Percentiles rank a stretch among this genome's conserved stretches.
Conservation (phyloP, 2,329 filamentous ascomycete genomes). For the Cytospora piceae region DNA sequence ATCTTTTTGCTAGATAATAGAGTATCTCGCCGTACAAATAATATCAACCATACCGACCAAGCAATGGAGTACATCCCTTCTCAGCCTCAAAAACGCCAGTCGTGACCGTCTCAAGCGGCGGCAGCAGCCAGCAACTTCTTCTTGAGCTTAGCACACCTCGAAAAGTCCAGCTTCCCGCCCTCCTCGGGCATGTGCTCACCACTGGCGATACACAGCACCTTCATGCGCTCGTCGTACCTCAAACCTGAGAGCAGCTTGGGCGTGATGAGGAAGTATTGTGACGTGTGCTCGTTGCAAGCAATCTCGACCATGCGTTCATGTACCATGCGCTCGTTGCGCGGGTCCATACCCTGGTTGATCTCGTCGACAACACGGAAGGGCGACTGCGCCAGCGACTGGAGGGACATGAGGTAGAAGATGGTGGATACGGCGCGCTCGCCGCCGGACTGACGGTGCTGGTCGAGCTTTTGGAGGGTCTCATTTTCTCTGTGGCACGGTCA, state of each 20-base stretch:
- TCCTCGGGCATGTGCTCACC: constrained; percentile 72
- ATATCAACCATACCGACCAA: neutral
- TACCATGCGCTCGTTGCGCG: constrained; percentile 96
- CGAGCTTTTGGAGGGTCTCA: constrained; percentile 81
- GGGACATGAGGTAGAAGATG: constrained; percentile 98
- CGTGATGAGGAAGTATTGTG: constrained; percentile 94
- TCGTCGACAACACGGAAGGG: constrained; percentile 98
- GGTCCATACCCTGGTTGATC: constrained; percentile 99
- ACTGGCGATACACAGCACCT: constrained; percentile 88
- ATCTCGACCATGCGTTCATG: constrained; percentile 98
- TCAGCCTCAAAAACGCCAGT: too few species aligned
- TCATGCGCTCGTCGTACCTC: constrained; percentile 88
- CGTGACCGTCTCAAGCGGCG: constrained; percentile 19
- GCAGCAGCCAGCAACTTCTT: constrained; percentile 43
- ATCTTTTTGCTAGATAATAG: constrained; percentile 2
- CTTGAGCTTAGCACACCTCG: constrained; percentile 49
- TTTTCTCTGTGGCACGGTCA: constrained; percentile 60
- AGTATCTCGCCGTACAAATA: neutral
- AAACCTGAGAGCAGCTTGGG: constrained; percentile 89
- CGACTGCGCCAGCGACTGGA: constrained; percentile 89
- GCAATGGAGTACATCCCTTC: too few species aligned
- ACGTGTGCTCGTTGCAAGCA: constrained; percentile 80
- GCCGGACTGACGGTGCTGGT: constrained; percentile 92
- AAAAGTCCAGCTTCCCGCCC: constrained; percentile 55
- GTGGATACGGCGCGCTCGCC: constrained; percentile 96